phyloP scores from a whole-genome alignment of 2,329 filamentous ascomycete genomes.

The Calonectria pteridis region DNA sequence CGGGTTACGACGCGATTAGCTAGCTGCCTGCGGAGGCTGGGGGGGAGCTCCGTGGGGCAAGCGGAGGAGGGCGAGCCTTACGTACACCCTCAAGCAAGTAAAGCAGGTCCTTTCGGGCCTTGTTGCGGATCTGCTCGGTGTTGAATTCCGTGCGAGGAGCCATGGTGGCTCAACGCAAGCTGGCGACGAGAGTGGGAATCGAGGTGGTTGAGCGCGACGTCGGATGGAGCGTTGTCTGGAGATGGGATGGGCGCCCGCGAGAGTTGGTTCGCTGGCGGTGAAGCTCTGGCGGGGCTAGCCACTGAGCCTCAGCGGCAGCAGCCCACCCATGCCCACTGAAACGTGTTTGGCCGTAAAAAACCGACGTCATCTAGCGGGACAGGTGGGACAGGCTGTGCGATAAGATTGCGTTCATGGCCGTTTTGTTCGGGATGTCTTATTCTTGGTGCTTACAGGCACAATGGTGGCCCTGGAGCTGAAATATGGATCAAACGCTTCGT shows the following conservation, averaged over 20 bases:
- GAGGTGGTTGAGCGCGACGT: conserved; percentile 29
- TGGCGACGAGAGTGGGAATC: conserved; percentile 25
- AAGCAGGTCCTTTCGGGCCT: conserved; percentile 89
- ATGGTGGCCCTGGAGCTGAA: not conserved
- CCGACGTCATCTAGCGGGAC: conserved; percentile 23
- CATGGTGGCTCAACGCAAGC: conserved; percentile 68
- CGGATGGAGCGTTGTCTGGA: conserved; percentile 24
- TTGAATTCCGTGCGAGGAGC: conserved; percentile 79
- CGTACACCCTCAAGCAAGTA: conserved; percentile 95
- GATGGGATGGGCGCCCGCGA: conserved; percentile 9
- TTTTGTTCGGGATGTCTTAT: not conserved
- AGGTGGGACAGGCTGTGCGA: not conserved
- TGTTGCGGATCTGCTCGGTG: conserved; percentile 81
- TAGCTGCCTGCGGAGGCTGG: conserved; percentile 30
- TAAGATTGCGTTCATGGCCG: not conserved
- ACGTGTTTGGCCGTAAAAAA: conserved; percentile 18
- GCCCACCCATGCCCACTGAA: conserved; percentile 11
- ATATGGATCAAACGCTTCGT: not conserved
- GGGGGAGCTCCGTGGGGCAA: conserved; percentile 27
- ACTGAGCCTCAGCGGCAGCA: conserved; percentile 16
- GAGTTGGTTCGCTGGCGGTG: conserved; percentile 31
- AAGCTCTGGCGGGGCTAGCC: conserved; percentile 28
- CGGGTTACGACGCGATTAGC: conserved; percentile 26
- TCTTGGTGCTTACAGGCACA: not conserved
- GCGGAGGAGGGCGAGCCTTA: conserved; percentile 53